A percentile compares a stretch with the other conserved stretches of the same genome.
phyloP scores from a whole-genome alignment of 495 filamentous ascomycete genomes.

The Chaetomium fimeti region DNA sequence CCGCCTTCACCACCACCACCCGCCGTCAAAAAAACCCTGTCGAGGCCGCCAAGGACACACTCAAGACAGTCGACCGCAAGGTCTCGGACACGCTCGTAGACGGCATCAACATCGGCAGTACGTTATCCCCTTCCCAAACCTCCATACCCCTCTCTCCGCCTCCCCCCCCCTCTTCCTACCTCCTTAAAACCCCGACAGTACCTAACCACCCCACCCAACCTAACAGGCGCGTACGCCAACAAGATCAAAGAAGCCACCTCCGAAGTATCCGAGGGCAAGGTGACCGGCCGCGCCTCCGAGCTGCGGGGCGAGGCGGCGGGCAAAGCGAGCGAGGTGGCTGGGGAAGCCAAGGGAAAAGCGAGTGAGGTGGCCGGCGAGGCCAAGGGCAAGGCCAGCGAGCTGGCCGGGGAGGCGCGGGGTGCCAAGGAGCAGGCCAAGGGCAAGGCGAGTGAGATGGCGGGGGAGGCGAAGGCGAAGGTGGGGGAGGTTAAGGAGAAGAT shows the following conservation, averaged over 20 bases:
- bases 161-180: neutral
- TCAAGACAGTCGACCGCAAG: slow-evolving; percentile 52
- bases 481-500: slow-evolving; percentile 23
- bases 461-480: slow-evolving; percentile 8
- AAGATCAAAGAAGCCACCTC: slow-evolving; percentile 45
- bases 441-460: slow-evolving; percentile 14
- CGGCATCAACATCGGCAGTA: slow-evolving; percentile 53
- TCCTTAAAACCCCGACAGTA: slow-evolving; percentile 20
- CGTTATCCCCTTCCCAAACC: neutral
- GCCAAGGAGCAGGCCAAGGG: slow-evolving; percentile 18
- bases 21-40: slow-evolving; percentile 44
- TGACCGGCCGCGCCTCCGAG: slow-evolving; percentile 35
- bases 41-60: slow-evolving; percentile 51
- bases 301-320: slow-evolving; percentile 30
- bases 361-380: slow-evolving; percentile 33
- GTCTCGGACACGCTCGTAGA: slow-evolving; percentile 57
- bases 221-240: slow-evolving; percentile 44
- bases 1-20: slow-evolving; percentile 46
- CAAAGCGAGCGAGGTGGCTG: slow-evolving; percentile 31
- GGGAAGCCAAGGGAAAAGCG: slow-evolving; percentile 37
- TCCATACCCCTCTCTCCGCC: neutral
- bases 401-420: slow-evolving; percentile 20
- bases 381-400: slow-evolving; percentile 33
- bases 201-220: neutral
- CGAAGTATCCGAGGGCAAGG: slow-evolving; percentile 34